A percentile compares a stretch with the other conserved stretches of the same genome.
These are phyloP conservation scores for Reticulascus tulasneorum DNA, from an alignment of 2,329 filamentous ascomycete species.

Conservation along the genomic window DNA sequence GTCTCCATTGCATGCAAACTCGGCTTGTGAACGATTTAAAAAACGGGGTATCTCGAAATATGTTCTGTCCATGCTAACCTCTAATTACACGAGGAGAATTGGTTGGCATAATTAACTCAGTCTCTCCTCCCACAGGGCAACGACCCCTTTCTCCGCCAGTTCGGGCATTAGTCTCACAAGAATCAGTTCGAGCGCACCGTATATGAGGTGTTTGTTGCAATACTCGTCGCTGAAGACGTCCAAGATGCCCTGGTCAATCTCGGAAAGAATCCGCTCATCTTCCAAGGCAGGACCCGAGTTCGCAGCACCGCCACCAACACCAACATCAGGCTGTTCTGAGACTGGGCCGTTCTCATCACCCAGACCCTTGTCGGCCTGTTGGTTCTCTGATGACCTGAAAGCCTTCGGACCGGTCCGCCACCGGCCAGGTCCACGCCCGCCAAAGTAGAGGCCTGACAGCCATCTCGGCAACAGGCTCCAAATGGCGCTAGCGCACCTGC, in stretches of 20 bases:
- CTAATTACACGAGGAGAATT: background rate
- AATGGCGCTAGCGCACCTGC: conserved; percentile 61
- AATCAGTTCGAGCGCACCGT: conserved; percentile 74
- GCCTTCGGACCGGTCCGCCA: conserved; percentile 17
- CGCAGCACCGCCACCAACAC: background rate
- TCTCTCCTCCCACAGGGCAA: conserved; percentile 71
- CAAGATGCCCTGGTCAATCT: conserved; percentile 63
- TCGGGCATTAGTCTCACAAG: conserved; percentile 84
- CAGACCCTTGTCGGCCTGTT: conserved; percentile 8
- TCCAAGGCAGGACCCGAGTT: conserved; percentile 31
- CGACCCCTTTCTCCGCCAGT: conserved; percentile 65
- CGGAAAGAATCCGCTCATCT: conserved; percentile 46
- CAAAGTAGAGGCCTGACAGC: conserved; percentile 49
- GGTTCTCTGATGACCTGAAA: conserved; percentile 6
- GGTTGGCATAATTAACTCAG: conserved; percentile 33
- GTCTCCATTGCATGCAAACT: too few relatives aligned
- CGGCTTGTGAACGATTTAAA: too few relatives aligned
- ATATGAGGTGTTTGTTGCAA: conserved; percentile 89
- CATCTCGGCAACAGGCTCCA: conserved; percentile 43
- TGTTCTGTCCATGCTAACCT: too few relatives aligned
- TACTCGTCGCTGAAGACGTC: conserved; percentile 77
- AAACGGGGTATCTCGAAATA: too few relatives aligned
- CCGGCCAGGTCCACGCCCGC: conserved; percentile 30
- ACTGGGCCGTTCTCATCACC: too few relatives aligned
- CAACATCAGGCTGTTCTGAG: conserved; percentile 4